These are phyloP conservation scores for Xerocomus amazonicus DNA, from an alignment of 1,284 basidiomycete genomes.

Conservation along the genomic window DNA sequence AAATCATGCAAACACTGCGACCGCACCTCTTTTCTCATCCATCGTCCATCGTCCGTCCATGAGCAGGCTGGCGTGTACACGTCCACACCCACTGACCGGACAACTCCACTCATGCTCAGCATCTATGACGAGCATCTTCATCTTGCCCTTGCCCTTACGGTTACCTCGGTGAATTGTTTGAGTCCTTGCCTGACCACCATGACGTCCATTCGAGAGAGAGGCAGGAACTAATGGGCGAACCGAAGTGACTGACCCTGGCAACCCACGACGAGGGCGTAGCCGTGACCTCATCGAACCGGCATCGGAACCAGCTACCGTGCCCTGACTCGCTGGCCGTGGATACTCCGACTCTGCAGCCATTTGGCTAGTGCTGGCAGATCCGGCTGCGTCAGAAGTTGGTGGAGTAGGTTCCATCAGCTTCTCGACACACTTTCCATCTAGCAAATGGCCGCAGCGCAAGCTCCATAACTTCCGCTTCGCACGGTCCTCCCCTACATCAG, in stretches of 20 bases:
- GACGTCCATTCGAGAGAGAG: slow-evolving; percentile 5
- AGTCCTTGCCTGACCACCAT: slow-evolving; percentile 1
- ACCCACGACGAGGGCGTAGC: slow-evolving; percentile 43
- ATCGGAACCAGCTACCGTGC: slow-evolving; percentile 15
- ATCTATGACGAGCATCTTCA: slow-evolving; percentile 39
- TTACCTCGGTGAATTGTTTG: slow-evolving; percentile 20
- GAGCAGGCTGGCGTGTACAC: slow-evolving; percentile 52
- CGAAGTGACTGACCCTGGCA: slow-evolving; percentile 12
- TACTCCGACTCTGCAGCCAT: slow-evolving; percentile 2
- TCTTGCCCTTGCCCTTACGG: slow-evolving; percentile 39
- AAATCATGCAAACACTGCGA: slow-evolving; percentile 45
- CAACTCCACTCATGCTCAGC: slow-evolving; percentile 57
- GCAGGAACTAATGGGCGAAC: slow-evolving; percentile 5
- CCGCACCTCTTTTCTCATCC: slow-evolving; percentile 42
- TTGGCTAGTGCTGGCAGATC: slow-evolving; percentile 33
- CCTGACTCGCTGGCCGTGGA: slow-evolving; percentile 19
- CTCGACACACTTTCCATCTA: slow-evolving; percentile 70
- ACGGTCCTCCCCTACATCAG: slow-evolving; percentile 35
- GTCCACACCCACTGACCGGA: slow-evolving; percentile 55
- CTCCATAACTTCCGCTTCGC: slow-evolving; percentile 55
- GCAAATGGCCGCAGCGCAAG: slow-evolving; percentile 68
- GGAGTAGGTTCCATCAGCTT: slow-evolving; percentile 47
- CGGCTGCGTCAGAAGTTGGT: slow-evolving; percentile 12
- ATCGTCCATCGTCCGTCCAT: slow-evolving; percentile 51
- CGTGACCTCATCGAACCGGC: slow-evolving; percentile 48